Percentiles rank a stretch among this genome's conserved stretches.
Evolutionary conservation across 306 rosid genomes (phyloP).

Genomic region (Castanea crenata): DNA sequence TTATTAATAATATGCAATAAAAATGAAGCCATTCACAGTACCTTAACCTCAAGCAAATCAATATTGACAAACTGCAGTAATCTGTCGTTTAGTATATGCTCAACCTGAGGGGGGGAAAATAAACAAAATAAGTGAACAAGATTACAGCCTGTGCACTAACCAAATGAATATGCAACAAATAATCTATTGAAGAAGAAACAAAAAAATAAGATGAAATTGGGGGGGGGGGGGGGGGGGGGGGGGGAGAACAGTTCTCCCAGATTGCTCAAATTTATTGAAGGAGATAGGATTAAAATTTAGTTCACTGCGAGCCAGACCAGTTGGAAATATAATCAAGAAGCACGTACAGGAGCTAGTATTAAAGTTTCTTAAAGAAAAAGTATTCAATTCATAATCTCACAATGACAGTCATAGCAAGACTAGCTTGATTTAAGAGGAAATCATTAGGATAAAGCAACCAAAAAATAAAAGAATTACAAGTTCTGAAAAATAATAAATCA

Average conservation of each 20-base stretch:
- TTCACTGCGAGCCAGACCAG: background rate
- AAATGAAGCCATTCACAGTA: constrained; percentile 19
- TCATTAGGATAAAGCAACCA: background rate
- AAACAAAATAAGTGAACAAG: constrained; percentile 30
- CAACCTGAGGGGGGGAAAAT: constrained; percentile 60
- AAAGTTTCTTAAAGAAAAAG: background rate
- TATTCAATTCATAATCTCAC: background rate
- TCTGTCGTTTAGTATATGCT: constrained; percentile 97
- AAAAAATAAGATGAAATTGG: constrained; percentile 6
- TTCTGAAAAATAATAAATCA: background rate
- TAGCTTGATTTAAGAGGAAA: background rate
- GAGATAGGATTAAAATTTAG: background rate
- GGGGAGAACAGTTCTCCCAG: background rate
- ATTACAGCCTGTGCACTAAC: constrained; percentile 3
- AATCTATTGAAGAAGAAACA: constrained; percentile 2
- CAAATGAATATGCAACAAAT: background rate
- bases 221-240: background rate
- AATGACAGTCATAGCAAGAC: background rate
- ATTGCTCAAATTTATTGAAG: background rate
- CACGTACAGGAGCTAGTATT: background rate
- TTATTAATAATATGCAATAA: background rate
- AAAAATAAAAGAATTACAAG: background rate
- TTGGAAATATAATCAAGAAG: background rate
- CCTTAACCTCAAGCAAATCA: constrained; percentile 99
- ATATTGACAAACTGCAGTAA: constrained; percentile 87